Conservation (phyloP, 2,329 filamentous ascomycete genomes). For the Lasiodiplodia theobromae region DNA sequence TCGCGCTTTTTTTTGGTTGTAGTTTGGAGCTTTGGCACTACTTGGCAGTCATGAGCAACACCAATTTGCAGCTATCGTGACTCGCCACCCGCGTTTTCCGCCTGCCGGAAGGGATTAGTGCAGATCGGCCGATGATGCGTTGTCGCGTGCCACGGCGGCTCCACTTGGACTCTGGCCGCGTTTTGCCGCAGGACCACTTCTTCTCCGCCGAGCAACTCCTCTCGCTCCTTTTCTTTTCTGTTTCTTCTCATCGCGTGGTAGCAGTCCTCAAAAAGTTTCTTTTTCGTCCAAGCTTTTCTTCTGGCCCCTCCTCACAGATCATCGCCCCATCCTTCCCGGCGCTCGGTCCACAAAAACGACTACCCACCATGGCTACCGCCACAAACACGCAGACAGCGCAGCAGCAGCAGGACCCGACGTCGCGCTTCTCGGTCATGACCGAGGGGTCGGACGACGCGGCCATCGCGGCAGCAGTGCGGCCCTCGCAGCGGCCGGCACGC, state of each 20-base stretch:
- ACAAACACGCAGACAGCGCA: background rate
- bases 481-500: background rate
- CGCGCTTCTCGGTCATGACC: background rate
- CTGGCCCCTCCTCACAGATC: background rate
- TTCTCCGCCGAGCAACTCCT: background rate
- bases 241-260: background rate
- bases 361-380: background rate
- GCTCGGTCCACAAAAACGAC: too few species aligned
- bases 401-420: background rate
- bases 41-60: background rate
- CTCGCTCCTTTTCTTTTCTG: background rate
- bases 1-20: background rate
- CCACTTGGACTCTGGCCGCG: background rate
- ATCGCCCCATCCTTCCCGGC: too few species aligned
- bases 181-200: background rate
- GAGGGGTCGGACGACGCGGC: background rate
- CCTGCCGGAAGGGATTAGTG: background rate
- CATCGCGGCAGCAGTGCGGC: background rate
- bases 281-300: background rate
- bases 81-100: background rate
- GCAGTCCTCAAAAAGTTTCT: background rate
- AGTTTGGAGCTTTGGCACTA: background rate
- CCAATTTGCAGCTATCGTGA: background rate
- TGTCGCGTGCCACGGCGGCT: conserved; percentile 1
- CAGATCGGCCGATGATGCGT: background rate